These are phyloP conservation scores for Kuraishia cidri DNA, from an alignment of 805 yeast species.

Conservation along the genomic window DNA sequence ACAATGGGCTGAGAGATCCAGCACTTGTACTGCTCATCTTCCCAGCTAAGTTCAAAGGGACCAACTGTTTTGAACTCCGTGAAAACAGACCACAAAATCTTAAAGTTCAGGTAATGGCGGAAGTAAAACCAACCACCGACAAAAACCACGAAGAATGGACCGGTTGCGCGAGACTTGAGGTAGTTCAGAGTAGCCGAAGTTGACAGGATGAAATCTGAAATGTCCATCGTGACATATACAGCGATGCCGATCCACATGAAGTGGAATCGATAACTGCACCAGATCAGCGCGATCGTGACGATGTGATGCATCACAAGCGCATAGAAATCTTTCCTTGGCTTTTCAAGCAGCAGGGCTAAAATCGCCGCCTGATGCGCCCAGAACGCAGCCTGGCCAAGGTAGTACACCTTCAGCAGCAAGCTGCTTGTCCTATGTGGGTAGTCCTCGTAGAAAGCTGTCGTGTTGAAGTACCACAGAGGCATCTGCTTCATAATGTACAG, in stretches of 20 bases:
- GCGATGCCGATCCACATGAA: constrained; percentile 94
- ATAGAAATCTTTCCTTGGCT: constrained; percentile 88
- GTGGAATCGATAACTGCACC: constrained; percentile 85
- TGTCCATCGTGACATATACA: constrained; percentile 91
- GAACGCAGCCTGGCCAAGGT: constrained; percentile 89
- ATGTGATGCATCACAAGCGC: constrained; percentile 92
- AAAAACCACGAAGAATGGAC: constrained; percentile 62
- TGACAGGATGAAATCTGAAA: constrained; percentile 84
- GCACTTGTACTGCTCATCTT: constrained; percentile 91
- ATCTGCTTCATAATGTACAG: constrained; percentile 77
- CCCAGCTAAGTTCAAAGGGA: constrained; percentile 71
- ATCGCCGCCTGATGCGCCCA: constrained; percentile 96
- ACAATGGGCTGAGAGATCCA: constrained; percentile 92
- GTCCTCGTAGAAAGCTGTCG: constrained; percentile 65
- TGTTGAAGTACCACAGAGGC: constrained; percentile 87
- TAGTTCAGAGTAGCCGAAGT: constrained; percentile 82
- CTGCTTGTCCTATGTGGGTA: constrained; percentile 82
- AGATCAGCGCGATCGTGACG: constrained; percentile 80
- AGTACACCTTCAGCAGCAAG: constrained; percentile 66
- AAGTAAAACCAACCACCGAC: constrained; percentile 74
- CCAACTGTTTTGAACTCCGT: constrained; percentile 89
- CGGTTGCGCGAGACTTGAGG: constrained; percentile 55
- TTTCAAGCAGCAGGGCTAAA: constrained; percentile 75
- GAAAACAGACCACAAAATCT: constrained; percentile 72
- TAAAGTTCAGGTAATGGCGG: constrained; percentile 79